Percentiles rank a stretch among this genome's conserved stretches.
phyloP scores from a whole-genome alignment of 2,329 filamentous ascomycete species.

The Didymella keratinophila region DNA sequence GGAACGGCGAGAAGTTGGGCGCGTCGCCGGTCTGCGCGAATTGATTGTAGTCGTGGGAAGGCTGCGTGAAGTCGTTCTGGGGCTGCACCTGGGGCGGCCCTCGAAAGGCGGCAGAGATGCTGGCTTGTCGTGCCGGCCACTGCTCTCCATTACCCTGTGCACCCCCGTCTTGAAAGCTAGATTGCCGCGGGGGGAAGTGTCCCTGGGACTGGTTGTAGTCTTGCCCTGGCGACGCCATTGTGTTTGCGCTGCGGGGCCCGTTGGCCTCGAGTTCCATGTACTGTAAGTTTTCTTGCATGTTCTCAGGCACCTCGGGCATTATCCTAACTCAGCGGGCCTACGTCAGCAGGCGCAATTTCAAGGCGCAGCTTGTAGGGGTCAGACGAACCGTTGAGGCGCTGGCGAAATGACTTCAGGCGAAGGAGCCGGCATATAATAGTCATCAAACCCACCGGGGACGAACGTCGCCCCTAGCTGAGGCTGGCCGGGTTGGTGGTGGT shows the following conservation, averaged over 20 bases:
- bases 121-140: slow-evolving; percentile 45
- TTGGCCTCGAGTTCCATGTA: slow-evolving; percentile 84
- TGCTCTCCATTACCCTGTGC: slow-evolving; percentile 30
- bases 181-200: slow-evolving; percentile 42
- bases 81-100: slow-evolving; percentile 48
- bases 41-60: slow-evolving; percentile 51
- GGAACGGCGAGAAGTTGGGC: slow-evolving; percentile 91
- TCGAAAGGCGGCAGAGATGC: slow-evolving; percentile 49
- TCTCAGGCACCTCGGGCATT: slow-evolving; percentile 93
- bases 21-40: slow-evolving; percentile 58
- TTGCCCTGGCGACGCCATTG: slow-evolving; percentile 43
- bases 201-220: slow-evolving; percentile 38
- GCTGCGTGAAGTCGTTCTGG: slow-evolving; percentile 34
- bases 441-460: slow-evolving; percentile 71
- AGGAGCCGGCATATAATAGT: slow-evolving; percentile 68
- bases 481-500: slow-evolving; percentile 49
- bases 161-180: slow-evolving; percentile 41
- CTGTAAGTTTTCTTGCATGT: slow-evolving; percentile 94
- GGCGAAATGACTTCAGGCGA: slow-evolving; percentile 72
- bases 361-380: slow-evolving; percentile 28
- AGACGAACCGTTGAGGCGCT: slow-evolving; percentile 70
- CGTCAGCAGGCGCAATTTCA: slow-evolving; percentile 44
- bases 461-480: slow-evolving; percentile 65
- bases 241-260: slow-evolving; percentile 49
- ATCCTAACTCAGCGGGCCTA: slow-evolving; percentile 64